phyloP scores from a whole-genome alignment of 2,329 filamentous ascomycete genomes.

The Helotiales sp. region DNA sequence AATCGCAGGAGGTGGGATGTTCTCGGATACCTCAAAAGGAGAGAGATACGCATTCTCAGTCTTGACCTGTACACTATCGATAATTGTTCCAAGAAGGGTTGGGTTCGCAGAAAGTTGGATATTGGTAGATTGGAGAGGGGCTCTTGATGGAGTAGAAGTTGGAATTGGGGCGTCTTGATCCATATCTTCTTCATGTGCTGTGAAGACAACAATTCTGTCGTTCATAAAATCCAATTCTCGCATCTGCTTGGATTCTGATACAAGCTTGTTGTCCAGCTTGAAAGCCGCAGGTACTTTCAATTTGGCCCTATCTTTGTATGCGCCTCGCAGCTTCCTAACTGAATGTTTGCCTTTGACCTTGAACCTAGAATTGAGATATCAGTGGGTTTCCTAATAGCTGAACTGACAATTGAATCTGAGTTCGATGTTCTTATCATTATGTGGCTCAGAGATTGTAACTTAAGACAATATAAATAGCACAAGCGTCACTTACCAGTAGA shows the following conservation, averaged over 20 bases:
- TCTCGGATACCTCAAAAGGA: background rate
- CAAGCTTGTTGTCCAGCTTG: background rate
- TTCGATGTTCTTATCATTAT: background rate
- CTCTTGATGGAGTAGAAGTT: slow-evolving; percentile 3
- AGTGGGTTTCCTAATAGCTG: background rate
- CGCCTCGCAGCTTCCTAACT: background rate
- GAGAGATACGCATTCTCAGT: background rate
- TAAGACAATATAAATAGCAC: background rate
- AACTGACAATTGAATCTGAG: background rate
- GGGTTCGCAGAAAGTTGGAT: slow-evolving; percentile 5
- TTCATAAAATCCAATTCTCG: slow-evolving; percentile 15
- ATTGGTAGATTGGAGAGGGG: slow-evolving; percentile 18
- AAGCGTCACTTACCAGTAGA: background rate
- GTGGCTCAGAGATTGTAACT: background rate
- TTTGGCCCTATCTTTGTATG: background rate
- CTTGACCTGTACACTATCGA: background rate
- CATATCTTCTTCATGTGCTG: slow-evolving; percentile 16
- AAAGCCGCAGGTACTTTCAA: background rate
- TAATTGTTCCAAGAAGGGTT: background rate
- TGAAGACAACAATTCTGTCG: slow-evolving; percentile 27
- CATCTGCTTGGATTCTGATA: slow-evolving; percentile 22
- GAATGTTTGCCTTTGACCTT: slow-evolving; percentile 13
- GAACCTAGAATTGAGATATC: background rate
- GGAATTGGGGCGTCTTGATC: background rate
- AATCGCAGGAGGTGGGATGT: background rate